Base-by-base conservation (phyloP, 2,329 filamentous ascomycete genomes). In the Neofusicoccum sp. region DNA sequence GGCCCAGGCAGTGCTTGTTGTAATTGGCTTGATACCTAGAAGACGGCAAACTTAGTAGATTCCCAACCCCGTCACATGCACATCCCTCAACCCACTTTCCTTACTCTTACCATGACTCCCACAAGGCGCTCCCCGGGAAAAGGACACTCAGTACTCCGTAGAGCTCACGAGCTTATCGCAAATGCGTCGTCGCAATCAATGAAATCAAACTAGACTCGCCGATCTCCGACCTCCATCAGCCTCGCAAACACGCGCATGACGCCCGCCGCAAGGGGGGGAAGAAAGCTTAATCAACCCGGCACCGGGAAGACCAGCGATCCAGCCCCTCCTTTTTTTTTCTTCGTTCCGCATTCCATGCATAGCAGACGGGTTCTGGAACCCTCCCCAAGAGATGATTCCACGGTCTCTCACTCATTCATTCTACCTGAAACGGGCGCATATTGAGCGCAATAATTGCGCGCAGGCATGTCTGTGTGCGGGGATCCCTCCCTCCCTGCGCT, bases 1-100 rank as follows among this genome's bases (percentile, higher is more conserved):
- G 54, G 54, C 43, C 54, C 54, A 58, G 29, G 31, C 54, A 58
- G 54, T 58, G 54, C 54, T 36, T 58, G 41, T 58, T 58, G 54
- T 58, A 58, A 58, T 58, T 58, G 54, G 45, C 54, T 58, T 36
- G 54, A 58, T 58, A 22, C 22, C 22, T 22, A 58, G 54, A 58
- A 36, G 54, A 58, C 54, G 54, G 54, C 54, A 58, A 31, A 58
- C 16, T 34, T 45, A 45, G 31, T 58, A 58, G 54, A 58, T 58
- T 43, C 37, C 54, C 41, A 44, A 44, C 36, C 41, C 14, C 37
- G 52, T 34, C 52, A 56, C 16, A 11, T 16, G 39, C 52, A 56
- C 7, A 12, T 16, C n/a, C 14, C 22, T 33, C 5, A 31, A n/a
- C 12, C 49, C 12, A 11, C 6, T 6, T 9, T 31, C 22, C 16